Percentiles rank a stretch among this genome's conserved stretches.
Evolutionary conservation across 306 rosid species (phyloP).

Genomic region (Trichosanthes truncata): DNA sequence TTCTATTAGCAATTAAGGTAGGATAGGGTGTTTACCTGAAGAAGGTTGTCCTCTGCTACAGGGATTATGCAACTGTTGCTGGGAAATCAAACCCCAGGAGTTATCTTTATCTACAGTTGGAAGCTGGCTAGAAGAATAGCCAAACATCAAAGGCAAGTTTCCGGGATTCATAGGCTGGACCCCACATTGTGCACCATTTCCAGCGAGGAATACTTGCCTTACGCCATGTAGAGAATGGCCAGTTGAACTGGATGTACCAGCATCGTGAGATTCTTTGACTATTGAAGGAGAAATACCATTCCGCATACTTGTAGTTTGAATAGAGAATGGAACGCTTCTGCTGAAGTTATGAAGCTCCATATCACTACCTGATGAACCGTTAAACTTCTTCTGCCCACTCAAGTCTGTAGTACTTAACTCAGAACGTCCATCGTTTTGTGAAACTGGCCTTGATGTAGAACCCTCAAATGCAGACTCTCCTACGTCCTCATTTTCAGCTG

Average conservation of each 20-base stretch:
- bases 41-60: slow-evolving; percentile 50
- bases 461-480: slow-evolving; percentile 38
- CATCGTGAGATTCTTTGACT: slow-evolving; percentile 5
- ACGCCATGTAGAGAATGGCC: slow-evolving; percentile 41
- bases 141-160: slow-evolving; percentile 69
- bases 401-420: slow-evolving; percentile 39
- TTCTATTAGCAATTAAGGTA: not conserved
- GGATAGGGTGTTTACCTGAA: slow-evolving; percentile 42
- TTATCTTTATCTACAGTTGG: slow-evolving; percentile 73
- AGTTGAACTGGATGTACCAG: slow-evolving; percentile 21
- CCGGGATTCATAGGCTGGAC: slow-evolving; percentile 45
- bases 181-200: slow-evolving; percentile 31
- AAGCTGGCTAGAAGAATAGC: slow-evolving; percentile 69
- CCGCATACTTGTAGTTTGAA: not conserved
- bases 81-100: slow-evolving; percentile 61
- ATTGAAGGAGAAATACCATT: not conserved
- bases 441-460: slow-evolving; percentile 50
- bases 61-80: slow-evolving; percentile 54
- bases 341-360: not conserved
- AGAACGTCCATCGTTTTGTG: slow-evolving; percentile 38
- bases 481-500: slow-evolving; percentile 2
- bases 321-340: not conserved
- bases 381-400: slow-evolving; percentile 10
- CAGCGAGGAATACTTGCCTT: slow-evolving; percentile 59
- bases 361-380: slow-evolving; percentile 8